Conservation (phyloP, 768 basidiomycete genomes). For the Strobilomyces echinocephalus region DNA sequence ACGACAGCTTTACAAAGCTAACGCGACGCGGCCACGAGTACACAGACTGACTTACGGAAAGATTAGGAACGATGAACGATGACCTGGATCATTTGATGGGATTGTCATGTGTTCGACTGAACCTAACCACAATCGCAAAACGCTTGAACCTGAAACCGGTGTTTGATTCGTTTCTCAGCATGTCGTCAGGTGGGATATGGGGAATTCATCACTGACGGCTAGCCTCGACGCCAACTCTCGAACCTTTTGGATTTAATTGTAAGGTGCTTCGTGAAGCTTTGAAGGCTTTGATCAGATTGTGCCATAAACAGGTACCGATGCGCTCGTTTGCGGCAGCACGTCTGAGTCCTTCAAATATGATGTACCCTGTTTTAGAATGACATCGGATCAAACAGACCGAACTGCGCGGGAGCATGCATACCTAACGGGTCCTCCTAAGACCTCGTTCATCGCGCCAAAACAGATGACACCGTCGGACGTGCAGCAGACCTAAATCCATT, state of each 20-base stretch:
- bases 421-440: not conserved
- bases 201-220: not conserved
- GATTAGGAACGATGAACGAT: not conserved
- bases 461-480: not conserved
- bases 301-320: too few species aligned
- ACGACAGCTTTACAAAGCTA: not conserved
- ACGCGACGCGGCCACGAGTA: not conserved
- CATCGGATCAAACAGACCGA: not conserved
- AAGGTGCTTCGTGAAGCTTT: not conserved
- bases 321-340: not conserved
- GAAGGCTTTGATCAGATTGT: not conserved
- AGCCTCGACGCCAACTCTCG: not conserved
- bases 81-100: not conserved
- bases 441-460: too few species aligned
- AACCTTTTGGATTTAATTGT: slow-evolving; percentile 6
- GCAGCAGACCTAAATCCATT: not conserved
- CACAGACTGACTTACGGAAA: not conserved
- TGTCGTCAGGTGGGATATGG: not conserved
- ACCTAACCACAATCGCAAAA: not conserved
- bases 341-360: not conserved
- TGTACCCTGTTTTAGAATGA: not conserved
- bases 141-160: not conserved
- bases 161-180: not conserved
- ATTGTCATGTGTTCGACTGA: not conserved
- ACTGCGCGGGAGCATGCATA: too few species aligned